Percentiles rank a stretch among this genome's conserved stretches.
phyloP scores from a whole-genome alignment of 768 basidiomycete species.

The Termitomyces sp. region DNA sequence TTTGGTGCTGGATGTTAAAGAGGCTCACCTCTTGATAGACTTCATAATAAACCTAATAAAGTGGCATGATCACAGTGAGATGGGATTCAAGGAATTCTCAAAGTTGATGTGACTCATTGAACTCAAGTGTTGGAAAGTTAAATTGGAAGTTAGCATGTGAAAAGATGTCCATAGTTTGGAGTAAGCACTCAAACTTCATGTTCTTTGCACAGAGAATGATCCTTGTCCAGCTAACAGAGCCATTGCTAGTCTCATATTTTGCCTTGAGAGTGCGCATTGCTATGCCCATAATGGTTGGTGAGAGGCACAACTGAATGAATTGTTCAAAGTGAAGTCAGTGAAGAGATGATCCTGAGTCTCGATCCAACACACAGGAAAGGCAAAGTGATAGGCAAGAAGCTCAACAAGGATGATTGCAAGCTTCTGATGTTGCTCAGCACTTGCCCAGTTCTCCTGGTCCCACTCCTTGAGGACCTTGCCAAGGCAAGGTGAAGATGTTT shows the following conservation, averaged over 20 bases:
- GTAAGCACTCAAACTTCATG: conserved; percentile 86
- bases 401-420: conserved; percentile 95
- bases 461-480: conserved; percentile 93
- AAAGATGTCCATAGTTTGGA: conserved; percentile 89
- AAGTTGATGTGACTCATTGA: conserved; percentile 75
- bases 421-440: conserved; percentile 79
- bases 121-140: conserved; percentile 84
- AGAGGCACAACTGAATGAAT: conserved; percentile 93
- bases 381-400: conserved; percentile 95
- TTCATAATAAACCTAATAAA: conserved; percentile 33
- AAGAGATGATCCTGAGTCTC: conserved; percentile 97
- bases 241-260: conserved; percentile 90
- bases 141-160: conserved; percentile 98
- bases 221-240: conserved; percentile 77
- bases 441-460: conserved; percentile 89
- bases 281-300: conserved; percentile 95
- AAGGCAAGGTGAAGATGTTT: conserved; percentile 92
- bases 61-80: conserved; percentile 26
- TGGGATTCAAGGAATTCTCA: conserved; percentile 60
- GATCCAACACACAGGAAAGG: conserved; percentile 98
- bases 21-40: conserved; percentile 27
- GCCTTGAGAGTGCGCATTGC: conserved; percentile 85
- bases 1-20: conserved; percentile 25
- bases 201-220: conserved; percentile 93
- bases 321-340: conserved; percentile 83